Percentiles rank a stretch among this genome's conserved stretches.
These are phyloP conservation scores for Colletotrichum godetiae DNA, from an alignment of 2,329 filamentous ascomycete genomes.

Conservation along the genomic window DNA sequence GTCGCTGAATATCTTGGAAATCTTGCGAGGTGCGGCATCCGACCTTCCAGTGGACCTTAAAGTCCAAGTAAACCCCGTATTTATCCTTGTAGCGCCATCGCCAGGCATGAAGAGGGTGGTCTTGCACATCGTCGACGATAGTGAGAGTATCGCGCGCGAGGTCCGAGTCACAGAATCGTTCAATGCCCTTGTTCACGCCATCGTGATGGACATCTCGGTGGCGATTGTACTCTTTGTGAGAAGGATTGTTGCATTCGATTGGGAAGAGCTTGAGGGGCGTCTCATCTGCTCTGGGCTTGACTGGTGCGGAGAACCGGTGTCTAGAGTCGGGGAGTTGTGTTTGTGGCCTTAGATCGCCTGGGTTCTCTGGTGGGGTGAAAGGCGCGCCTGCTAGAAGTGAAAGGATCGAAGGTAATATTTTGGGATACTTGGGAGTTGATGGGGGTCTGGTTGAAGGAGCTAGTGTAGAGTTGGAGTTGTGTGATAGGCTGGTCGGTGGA, in stretches of 20 bases:
- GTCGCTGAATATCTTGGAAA: not conserved
- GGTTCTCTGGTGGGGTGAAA: too few species aligned
- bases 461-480: too few species aligned
- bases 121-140: not conserved
- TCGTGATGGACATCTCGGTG: not conserved
- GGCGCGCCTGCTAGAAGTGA: too few species aligned
- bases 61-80: not conserved
- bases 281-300: not conserved
- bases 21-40: not conserved
- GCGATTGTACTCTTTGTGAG: not conserved
- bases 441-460: too few species aligned
- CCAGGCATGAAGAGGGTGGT: not conserved
- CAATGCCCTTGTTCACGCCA: not conserved
- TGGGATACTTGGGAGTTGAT: too few species aligned
- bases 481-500: too few species aligned
- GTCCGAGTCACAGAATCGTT: not conserved
- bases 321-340: conserved; percentile 44
- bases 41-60: conserved; percentile 1
- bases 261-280: not conserved
- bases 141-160: not conserved
- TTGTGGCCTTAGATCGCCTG: too few species aligned
- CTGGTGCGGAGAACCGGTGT: not conserved
- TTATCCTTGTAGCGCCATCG: not conserved
- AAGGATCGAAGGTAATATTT: too few species aligned
- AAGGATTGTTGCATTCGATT: not conserved